These are phyloP conservation scores for Schizosaccharomyces octosporus DNA, from an alignment of 805 yeast genomes.

Conservation along the genomic window DNA sequence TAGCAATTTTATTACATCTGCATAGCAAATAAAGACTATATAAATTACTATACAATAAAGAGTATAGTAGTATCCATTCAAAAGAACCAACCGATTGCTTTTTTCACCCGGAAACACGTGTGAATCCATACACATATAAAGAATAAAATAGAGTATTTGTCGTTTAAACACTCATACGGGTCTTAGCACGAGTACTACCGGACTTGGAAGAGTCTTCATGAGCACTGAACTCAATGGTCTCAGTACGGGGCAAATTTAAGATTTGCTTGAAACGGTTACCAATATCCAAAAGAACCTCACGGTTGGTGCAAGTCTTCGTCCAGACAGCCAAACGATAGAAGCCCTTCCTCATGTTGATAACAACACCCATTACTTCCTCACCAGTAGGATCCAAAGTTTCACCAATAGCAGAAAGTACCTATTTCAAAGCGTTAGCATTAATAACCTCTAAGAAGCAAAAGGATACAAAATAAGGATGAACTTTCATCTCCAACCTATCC, in stretches of 20 bases:
- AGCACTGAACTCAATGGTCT: conserved; percentile 48
- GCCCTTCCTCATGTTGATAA: conserved; percentile 62
- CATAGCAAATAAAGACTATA: too few relatives aligned
- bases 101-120: too few relatives aligned
- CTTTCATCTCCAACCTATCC: neutral
- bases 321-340: conserved; percentile 73
- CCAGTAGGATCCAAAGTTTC: conserved; percentile 73
- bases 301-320: conserved; percentile 56
- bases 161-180: conserved; percentile 4
- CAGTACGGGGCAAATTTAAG: conserved; percentile 47
- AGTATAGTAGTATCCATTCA: too few relatives aligned
- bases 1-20: too few relatives aligned
- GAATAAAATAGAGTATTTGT: neutral
- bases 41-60: too few relatives aligned
- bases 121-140: too few relatives aligned
- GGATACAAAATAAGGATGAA: neutral
- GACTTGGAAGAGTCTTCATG: conserved; percentile 8
- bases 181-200: conserved; percentile 8
- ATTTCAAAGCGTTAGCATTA: too few relatives aligned
- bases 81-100: too few relatives aligned
- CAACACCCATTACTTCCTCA: conserved; percentile 81
- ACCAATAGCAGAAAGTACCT: conserved; percentile 65
- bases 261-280: conserved; percentile 53
- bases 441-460: neutral
- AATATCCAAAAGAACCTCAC: conserved; percentile 32